Evolutionary conservation across 2,329 filamentous ascomycete genomes (phyloP).

Genomic region (Periglandula ipomoeae): DNA sequence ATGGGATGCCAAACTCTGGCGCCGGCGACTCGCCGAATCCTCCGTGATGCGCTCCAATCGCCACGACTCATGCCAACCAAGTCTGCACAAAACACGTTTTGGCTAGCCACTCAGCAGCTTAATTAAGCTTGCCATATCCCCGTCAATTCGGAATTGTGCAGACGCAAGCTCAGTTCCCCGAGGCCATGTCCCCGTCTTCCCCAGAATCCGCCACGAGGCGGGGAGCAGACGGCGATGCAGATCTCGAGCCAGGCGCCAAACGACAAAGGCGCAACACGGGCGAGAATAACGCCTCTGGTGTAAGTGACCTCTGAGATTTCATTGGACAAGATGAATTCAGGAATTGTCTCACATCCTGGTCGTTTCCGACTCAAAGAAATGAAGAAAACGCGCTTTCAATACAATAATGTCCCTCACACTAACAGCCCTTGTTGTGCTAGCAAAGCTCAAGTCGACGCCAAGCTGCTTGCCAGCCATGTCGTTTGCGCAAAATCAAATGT

Average conservation of each 20-base stretch:
- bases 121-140: not conserved
- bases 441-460: constrained; percentile 10
- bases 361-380: too few relatives aligned
- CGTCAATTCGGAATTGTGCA: not conserved
- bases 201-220: constrained; percentile 4
- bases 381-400: not conserved
- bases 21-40: not conserved
- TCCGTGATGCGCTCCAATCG: not conserved
- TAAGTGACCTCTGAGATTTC: too few relatives aligned
- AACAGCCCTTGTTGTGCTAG: not conserved
- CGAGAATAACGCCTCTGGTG: not conserved
- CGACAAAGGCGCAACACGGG: constrained; percentile 3
- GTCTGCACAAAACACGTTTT: not conserved
- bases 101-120: not conserved
- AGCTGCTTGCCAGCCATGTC: constrained; percentile 12
- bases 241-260: constrained; percentile 5
- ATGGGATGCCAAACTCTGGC: not conserved
- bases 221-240: not conserved
- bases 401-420: not conserved
- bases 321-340: too few relatives aligned
- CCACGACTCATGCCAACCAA: not conserved
- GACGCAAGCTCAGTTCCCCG: not conserved
- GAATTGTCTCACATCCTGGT: too few relatives aligned
- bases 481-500: constrained; percentile 5
- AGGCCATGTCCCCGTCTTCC: constrained; percentile 4